phyloP scores from a whole-genome alignment of 2,329 filamentous ascomycete genomes.

The Epichloe sibirici region DNA sequence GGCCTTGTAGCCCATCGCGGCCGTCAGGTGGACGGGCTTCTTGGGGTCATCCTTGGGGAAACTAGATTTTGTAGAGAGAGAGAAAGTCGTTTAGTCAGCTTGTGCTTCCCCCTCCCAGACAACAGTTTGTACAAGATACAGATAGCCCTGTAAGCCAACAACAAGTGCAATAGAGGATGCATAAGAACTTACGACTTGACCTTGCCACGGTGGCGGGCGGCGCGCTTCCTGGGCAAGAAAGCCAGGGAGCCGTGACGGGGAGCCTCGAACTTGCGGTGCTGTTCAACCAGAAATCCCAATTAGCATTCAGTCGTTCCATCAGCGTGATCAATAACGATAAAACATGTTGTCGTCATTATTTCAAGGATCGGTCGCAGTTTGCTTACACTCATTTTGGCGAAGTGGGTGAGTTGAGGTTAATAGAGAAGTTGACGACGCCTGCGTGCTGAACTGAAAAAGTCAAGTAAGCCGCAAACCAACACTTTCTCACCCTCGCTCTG shows the following conservation, averaged over 20 bases:
- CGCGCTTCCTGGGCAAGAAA: constrained; percentile 82
- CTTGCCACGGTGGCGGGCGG: constrained; percentile 88
- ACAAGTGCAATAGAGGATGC: not conserved
- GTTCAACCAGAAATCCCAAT: constrained; percentile 10
- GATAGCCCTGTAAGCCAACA: not conserved
- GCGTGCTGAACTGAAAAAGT: constrained; percentile 14
- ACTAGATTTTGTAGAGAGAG: constrained; percentile 32
- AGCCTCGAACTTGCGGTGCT: constrained; percentile 59
- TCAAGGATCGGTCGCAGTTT: not conserved
- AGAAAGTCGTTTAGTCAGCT: not conserved
- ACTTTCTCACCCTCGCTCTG: not conserved
- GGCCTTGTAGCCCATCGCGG: constrained; percentile 98
- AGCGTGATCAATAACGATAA: not conserved
- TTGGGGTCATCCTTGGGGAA: constrained; percentile 99
- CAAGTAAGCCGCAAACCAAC: constrained; percentile 8
- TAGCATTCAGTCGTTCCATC: not conserved
- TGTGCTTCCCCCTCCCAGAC: not conserved
- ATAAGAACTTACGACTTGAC: constrained; percentile 76
- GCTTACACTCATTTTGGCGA: constrained; percentile 31
- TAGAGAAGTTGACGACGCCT: constrained; percentile 23
- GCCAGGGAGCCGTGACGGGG: constrained; percentile 92
- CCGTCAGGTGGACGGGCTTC: constrained; percentile 98
- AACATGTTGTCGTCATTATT: not conserved
- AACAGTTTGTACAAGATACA: not conserved
- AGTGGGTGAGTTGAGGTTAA: constrained; percentile 26